Evolutionary conservation across 805 yeast species (phyloP), one percentile per base, ranked within the genome.

Genomic region (Myxozyma monticola): DNA sequence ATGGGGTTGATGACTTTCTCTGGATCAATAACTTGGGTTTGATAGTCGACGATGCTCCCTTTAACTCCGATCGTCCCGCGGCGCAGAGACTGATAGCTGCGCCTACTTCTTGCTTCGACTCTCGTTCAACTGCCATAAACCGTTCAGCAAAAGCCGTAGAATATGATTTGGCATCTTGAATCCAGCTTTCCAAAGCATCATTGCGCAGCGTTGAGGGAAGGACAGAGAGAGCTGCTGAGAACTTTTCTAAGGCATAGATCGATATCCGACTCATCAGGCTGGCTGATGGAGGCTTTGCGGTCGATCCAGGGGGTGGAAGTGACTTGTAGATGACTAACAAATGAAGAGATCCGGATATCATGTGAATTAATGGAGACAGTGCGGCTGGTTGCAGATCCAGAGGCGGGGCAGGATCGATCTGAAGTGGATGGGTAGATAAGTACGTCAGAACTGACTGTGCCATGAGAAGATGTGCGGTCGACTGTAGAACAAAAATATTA

Each of bases 221-320:
- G 22, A 61, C 39, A 36, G 65, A 62, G 9, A 54, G 29, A 2
- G 68, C 63, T 2, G 65, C 45, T 1, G 62, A 55, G 37, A 62
- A 65, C 53, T 63, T 61, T 18, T 67, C 70, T 21, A 57, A 52
- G 0, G 68, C 66, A 44, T 48, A 64, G 30, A 67, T 64, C 6
- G 70, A 62, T 1, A 65, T 57, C n/a, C 70, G 59, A 14, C 60
- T 42, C 48, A 66, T 60, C 24, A 67, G 54, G 6, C 57, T 49
- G 9, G 66, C 56, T 15, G 65, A 56, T 1, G 64, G 54, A 2
- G 33, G 52, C 39, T 40, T 54, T 59, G 18, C 42, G 31, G 26
- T 42, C 24, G 44, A 24, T 12, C 17, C 28, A 8, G 48, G 29
- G 1, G 50, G n/a, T 10, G 45, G 61, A 14, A 62, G 45, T 6